Conservation (phyloP, 176 grass and related monocot species). For the Chrysopogon serrulatus region DNA sequence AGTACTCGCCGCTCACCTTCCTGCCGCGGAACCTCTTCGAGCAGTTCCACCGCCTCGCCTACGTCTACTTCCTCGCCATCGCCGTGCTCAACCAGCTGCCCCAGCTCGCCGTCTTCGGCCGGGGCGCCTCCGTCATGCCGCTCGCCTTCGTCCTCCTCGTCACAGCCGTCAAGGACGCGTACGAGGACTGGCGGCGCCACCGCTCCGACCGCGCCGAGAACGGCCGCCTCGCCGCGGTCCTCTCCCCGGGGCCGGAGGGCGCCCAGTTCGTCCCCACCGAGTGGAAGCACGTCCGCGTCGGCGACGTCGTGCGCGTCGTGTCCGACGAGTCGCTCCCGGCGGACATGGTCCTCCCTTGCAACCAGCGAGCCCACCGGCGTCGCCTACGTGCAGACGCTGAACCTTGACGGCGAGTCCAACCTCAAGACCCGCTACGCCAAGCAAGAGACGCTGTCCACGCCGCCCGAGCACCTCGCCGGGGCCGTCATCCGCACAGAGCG, state of each 20-base stretch:
- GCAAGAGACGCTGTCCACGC: conserved; percentile 61
- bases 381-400: conserved; percentile 88
- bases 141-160: conserved; percentile 81
- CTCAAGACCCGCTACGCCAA: conserved; percentile 94
- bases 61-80: conserved; percentile 92
- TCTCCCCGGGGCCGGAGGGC: neutral
- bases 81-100: conserved; percentile 93
- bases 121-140: conserved; percentile 67
- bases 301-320: conserved; percentile 53
- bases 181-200: conserved; percentile 93
- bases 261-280: conserved; percentile 43
- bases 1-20: conserved; percentile 88
- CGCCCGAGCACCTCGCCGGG: conserved; percentile 34
- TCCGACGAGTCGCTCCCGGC: conserved; percentile 75
- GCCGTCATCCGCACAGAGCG: conserved; percentile 60
- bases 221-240: conserved; percentile 38
- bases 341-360: conserved; percentile 93
- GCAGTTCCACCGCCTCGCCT: conserved; percentile 95
- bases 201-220: conserved; percentile 83
- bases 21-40: conserved; percentile 94
- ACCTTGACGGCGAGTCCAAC: conserved; percentile 98
- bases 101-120: conserved; percentile 79
- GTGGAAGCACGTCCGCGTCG: conserved; percentile 86
- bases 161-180: conserved; percentile 93
- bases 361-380: conserved; percentile 91